Base-by-base conservation (phyloP, 345 rosid genomes). In the Sonneratia alba region DNA sequence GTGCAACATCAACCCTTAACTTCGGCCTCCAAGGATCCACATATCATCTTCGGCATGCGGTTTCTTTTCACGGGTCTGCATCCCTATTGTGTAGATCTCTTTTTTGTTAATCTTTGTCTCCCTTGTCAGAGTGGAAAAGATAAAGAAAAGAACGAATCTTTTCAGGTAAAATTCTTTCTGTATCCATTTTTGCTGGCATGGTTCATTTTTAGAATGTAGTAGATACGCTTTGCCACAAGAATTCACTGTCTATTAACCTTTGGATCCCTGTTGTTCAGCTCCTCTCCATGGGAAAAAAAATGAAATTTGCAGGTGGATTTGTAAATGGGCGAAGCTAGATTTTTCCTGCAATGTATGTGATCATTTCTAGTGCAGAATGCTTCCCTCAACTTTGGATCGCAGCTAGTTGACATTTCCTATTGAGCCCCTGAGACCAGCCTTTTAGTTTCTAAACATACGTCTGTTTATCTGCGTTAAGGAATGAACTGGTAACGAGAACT, bases 1-100 rank as follows among this genome's bases (percentile, higher is more conserved):
- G 56, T 84, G 87, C 85, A 84, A 84, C 78, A 80, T 84, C 74
- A 84, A 80, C 73, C 85, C 85, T 56, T 76, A 36, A 76, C 53
- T 55, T 9, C 0, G 48, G 22, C 53, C 22, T 4, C 65, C 22
- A 1, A 8, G 15, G 36, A 53, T 36, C 21, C 47, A 43, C 34
- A 10, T 45, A 62, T 43, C 65, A 55, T 0, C 19, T n/a, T 13
- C 15, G 72, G 43, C 69, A 70, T 3, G 48, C 47, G 22, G 53
- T 56, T 36, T 67, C 37, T 69, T 71, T 36, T 71, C 61, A 53
- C 74, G 72, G 83, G 79, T 83, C 77, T 53, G 45, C 56, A 75
- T 75, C 70, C 34, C 62, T 38, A 64, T 75, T 48, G 45, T 67
- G 66, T 71, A 68, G 61, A 42, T 36, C 47, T 22, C 63, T 71